Evolutionary conservation across 73 alveolate species (phyloP), one percentile per base, ranked within the genome.

Genomic region (Uronychia binucleata): DNA sequence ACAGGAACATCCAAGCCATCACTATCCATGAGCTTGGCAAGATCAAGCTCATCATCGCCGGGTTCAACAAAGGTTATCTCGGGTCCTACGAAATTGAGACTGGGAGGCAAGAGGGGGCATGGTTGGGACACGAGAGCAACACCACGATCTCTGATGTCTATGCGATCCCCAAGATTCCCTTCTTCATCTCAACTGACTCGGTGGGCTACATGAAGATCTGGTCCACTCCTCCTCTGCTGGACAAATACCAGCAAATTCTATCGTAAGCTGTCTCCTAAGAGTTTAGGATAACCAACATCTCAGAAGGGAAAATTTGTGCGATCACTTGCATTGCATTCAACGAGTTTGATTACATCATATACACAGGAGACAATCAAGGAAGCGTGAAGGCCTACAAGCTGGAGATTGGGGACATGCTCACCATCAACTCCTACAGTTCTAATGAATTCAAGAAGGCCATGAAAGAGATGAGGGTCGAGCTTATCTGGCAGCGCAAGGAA

Each of bases 321-420:
- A 85, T 90, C 27, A 91, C 76, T n/a, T 85, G 86, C 0, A 74
- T 86, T 28, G 90, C 46, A 11, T 90, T 57, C 60, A 74, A 86
- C 33, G 82, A 74, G 77, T 1, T 26, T 26, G 80, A 86, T 0
- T 75, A 90, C 29, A 90, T 86, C 14, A 59, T 90, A 25, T 90
- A 19, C 79, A 87, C 91, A 74, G 96, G 93, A n/a, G 96, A 90
- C 82, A 92, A 90, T 26, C 33, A 84, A 75, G 96, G 96, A 1
- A 74, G 19, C 27, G 59, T 90, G 0, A 28, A 58, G 30, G 96
- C 96, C 1, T 86, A 79, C 78, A 11, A 31, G 1, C 75, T 86
- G 5, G 67, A 46, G 5, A 11, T 46, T 46, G 67, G 67, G 19
- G 67, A 19, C 19, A 5, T 46, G 19, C 67, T 11, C 19, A 46